phyloP scores from a whole-genome alignment of 2,329 filamentous ascomycete species.

The Dactylella cylindrospora region DNA sequence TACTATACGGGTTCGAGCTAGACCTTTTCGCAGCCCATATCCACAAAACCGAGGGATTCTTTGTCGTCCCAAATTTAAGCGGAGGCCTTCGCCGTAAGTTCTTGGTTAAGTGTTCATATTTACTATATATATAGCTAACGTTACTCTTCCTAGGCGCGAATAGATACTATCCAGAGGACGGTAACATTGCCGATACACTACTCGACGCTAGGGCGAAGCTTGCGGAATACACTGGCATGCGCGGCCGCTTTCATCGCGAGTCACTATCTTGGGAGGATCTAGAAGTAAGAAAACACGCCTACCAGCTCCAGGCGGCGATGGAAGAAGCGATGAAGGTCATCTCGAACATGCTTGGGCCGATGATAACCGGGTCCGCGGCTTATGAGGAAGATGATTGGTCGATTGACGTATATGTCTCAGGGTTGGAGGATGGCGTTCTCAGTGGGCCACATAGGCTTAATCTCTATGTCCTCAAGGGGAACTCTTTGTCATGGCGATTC shows the following conservation, averaged over 20 bases:
- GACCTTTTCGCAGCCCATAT: neutral
- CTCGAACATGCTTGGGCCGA: neutral
- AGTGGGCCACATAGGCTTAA: neutral
- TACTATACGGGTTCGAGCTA: neutral
- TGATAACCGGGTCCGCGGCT: neutral
- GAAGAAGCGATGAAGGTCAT: neutral
- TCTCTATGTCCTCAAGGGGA: neutral
- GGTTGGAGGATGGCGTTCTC: neutral
- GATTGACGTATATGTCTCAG: neutral
- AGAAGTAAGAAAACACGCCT: neutral
- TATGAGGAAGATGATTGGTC: neutral
- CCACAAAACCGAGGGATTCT: neutral
- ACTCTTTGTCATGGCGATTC: too few species aligned
- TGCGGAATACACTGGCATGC: neutral
- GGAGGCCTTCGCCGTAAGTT: neutral
- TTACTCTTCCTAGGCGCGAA: neutral
- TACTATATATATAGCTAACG: neutral
- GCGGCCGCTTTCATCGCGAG: neutral
- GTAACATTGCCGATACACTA: neutral
- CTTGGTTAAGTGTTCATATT: too few species aligned
- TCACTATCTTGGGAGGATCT: conserved; percentile 3
- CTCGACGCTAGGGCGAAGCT: neutral
- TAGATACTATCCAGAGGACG: neutral
- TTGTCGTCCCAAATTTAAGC: neutral
- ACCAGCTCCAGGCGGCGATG: neutral